phyloP scores from a whole-genome alignment of 2,329 filamentous ascomycete genomes.

The Fusarium citri region DNA sequence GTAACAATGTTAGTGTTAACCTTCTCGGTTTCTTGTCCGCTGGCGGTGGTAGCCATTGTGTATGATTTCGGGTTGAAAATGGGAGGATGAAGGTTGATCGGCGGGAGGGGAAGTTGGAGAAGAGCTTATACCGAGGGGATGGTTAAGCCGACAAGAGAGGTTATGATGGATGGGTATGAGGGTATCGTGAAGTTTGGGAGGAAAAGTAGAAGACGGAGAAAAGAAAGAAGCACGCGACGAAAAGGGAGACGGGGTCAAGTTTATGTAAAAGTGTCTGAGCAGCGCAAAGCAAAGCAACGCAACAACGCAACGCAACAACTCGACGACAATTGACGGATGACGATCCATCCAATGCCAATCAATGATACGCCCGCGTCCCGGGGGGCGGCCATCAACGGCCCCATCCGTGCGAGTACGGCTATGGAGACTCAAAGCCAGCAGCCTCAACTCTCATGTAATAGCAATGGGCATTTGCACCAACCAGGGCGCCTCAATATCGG shows the following conservation, averaged over 20 bases:
- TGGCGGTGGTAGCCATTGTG: constrained; percentile 53
- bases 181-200: constrained; percentile 30
- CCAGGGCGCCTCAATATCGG: constrained; percentile 35
- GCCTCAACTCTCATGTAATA: constrained; percentile 26
- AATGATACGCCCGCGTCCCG: constrained; percentile 38
- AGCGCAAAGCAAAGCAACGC: constrained; percentile 2
- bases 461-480: constrained; percentile 26
- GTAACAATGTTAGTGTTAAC: constrained; percentile 98
- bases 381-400: constrained; percentile 34
- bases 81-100: constrained; percentile 27
- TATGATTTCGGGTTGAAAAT: constrained; percentile 29
- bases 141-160: constrained; percentile 29
- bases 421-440: constrained; percentile 26
- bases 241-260: constrained; percentile 32
- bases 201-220: constrained; percentile 19
- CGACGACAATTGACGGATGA: constrained; percentile 34
- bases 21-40: constrained; percentile 72
- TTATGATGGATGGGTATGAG: constrained; percentile 32
- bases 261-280: constrained; percentile 22
- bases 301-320: constrained; percentile 16
- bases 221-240: constrained; percentile 32
- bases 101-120: constrained; percentile 29
- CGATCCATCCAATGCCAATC: constrained; percentile 39
- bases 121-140: constrained; percentile 31
- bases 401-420: constrained; percentile 19